Base-by-base conservation (phyloP, 2,329 filamentous ascomycete genomes). In the Penicillium sp. region DNA sequence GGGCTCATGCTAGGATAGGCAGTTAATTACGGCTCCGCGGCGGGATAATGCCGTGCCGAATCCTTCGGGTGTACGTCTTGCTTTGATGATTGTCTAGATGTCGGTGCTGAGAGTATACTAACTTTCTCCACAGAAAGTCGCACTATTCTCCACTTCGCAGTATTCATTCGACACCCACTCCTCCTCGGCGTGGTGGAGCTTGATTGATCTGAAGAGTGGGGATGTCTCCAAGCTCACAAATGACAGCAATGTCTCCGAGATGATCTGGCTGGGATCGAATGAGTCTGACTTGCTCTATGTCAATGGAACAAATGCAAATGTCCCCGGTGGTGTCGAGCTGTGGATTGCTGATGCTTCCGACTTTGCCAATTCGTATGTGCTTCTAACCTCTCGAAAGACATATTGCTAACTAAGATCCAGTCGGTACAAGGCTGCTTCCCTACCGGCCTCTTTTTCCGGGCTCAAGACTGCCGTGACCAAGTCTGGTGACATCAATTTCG, bases 81-180 rank as follows among this genome's bases (percentile, higher is more conserved):
- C n/a, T 12, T 26, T 27, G 24, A 26, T 55, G 32, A 57, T 26
- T 13, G 2, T 20, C n/a, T n/a, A 12, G 9, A 21, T 29, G 18
- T 32, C n/a, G 32, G 29, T 23, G 12, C 27, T 24, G 36, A 32
- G 39, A 18, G 9, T 43, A 47, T 52, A 33, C 9, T 15, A 17
- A 33, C 15, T 15, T 41, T 21, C 6, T 13, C 15, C 10, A 6
- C 24, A 74, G 69, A 66, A 69, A 56, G 63, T 76, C 26, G 79
- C 77, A 1, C 54, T 81, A 34, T 81, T 79, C 46, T 68, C 86
- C 70, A 78, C 85, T 13, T 89, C 88, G 0, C 84, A 86, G 1
- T 96, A 96, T 71, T 92, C 85, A 4, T 96, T 96, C 70, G 79
- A 88, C 32, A 80, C 83, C 0, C 90, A 95, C 67, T 79, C 80